Percentiles rank a stretch among this genome's conserved stretches.
These are phyloP conservation scores for Datura wrightii DNA, from an alignment of 257 asterid species.

Conservation along the genomic window DNA sequence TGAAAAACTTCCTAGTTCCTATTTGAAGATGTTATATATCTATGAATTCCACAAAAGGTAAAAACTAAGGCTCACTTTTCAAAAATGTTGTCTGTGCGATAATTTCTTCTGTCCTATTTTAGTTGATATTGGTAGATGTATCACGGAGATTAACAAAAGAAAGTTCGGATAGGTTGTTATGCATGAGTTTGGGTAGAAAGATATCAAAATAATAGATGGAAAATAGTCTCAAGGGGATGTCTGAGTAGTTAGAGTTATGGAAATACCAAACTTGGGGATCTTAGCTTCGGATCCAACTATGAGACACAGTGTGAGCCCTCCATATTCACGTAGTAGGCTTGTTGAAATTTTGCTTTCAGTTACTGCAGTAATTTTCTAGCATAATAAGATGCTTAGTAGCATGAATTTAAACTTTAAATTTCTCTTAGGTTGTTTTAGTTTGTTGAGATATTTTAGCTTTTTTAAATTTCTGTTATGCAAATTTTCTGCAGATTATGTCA, in stretches of 20 bases:
- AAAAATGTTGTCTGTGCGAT: background rate
- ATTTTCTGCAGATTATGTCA: too few relatives aligned
- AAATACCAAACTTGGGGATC: background rate
- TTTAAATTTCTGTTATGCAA: too few relatives aligned
- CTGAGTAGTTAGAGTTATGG: background rate
- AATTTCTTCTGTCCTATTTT: conserved; percentile 1
- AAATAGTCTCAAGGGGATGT: background rate
- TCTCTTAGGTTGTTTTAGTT: too few relatives aligned
- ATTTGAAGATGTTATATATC: background rate
- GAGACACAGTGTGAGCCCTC: background rate
- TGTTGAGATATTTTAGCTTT: too few relatives aligned
- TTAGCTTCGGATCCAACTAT: background rate
- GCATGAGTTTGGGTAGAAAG: background rate
- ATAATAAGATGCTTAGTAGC: too few relatives aligned
- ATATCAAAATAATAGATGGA: background rate
- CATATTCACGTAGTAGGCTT: background rate
- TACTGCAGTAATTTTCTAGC: too few relatives aligned
- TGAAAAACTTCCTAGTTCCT: conserved; percentile 19
- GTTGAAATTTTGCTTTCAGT: too few relatives aligned
- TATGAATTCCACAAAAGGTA: background rate
- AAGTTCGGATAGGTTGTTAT: background rate
- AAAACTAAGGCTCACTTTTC: background rate
- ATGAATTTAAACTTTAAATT: too few relatives aligned
- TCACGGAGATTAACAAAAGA: background rate
- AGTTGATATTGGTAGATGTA: background rate